Conservation (phyloP, 768 basidiomycete species). For the Suillus fuscotomentosus region DNA sequence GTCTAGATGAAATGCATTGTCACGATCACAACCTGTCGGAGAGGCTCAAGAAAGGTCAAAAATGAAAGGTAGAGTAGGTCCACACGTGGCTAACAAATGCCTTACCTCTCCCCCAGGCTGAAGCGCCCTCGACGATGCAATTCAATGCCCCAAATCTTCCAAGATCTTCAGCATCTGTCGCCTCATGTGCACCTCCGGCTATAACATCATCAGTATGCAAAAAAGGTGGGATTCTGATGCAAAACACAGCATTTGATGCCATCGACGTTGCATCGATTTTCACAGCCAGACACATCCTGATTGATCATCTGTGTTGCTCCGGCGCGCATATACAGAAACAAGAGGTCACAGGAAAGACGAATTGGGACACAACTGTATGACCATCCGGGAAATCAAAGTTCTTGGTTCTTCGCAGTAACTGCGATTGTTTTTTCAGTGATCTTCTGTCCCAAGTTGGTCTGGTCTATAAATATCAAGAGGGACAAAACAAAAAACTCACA, state of each 20-base stretch:
- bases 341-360: background rate
- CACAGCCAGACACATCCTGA: background rate
- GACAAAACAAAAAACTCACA: background rate
- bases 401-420: too few relatives aligned
- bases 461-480: background rate
- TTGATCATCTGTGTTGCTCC: background rate
- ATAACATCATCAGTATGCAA: background rate
- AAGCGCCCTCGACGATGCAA: background rate
- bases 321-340: background rate
- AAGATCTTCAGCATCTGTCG: background rate
- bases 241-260: background rate
- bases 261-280: background rate
- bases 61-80: background rate
- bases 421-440: background rate
- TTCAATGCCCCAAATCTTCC: background rate
- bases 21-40: background rate
- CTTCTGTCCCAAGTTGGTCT: background rate
- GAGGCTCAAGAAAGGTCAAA: background rate
- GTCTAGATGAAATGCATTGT: background rate
- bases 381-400: background rate
- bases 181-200: background rate
- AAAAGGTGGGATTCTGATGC: background rate
- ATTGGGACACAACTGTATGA: background rate
- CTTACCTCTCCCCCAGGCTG: background rate
- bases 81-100: background rate